Evolutionary conservation across 495 filamentous ascomycete genomes (phyloP).

Genomic region (Cercophora sp.): DNA sequence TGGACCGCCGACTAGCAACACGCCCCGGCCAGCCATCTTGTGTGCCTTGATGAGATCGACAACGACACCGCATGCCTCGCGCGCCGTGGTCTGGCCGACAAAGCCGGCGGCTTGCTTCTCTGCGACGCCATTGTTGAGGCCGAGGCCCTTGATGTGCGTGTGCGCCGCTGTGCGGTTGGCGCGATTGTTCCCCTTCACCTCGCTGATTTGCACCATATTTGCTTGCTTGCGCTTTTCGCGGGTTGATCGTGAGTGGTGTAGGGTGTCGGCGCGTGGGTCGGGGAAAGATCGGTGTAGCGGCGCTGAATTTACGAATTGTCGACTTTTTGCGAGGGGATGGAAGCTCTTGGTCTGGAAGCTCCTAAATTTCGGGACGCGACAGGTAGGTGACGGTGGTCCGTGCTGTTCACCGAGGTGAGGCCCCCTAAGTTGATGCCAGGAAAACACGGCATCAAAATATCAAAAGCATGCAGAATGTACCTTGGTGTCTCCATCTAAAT

Average conservation of each 20-base stretch:
- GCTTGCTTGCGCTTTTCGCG: neutral
- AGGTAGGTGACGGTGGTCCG: slow-evolving; percentile 11
- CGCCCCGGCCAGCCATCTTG: slow-evolving; percentile 95
- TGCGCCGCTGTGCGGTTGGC: slow-evolving; percentile 94
- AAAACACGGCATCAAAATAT: no score
- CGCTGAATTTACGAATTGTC: no score
- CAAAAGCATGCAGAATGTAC: no score
- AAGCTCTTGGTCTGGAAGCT: slow-evolving; percentile 25
- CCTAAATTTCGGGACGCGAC: slow-evolving; percentile 28
- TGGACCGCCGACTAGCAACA: slow-evolving; percentile 84
- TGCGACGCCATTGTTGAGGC: slow-evolving; percentile 79
- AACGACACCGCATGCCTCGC: slow-evolving; percentile 92
- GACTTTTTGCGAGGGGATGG: no score
- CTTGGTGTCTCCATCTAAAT: no score
- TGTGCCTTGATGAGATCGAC: slow-evolving; percentile 91
- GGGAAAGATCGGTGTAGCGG: neutral
- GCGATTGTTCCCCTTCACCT: slow-evolving; percentile 92
- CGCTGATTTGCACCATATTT: slow-evolving; percentile 86
- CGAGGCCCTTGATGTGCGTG: slow-evolving; percentile 94
- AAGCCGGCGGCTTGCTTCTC: slow-evolving; percentile 75
- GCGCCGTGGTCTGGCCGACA: slow-evolving; percentile 79
- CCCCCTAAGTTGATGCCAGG: neutral
- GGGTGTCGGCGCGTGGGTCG: neutral
- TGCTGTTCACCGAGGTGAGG: slow-evolving; percentile 11
- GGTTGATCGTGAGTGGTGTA: neutral